These are phyloP conservation scores for Xylariaceae sp. DNA, from an alignment of 2,329 filamentous ascomycete species.

Conservation along the genomic window DNA sequence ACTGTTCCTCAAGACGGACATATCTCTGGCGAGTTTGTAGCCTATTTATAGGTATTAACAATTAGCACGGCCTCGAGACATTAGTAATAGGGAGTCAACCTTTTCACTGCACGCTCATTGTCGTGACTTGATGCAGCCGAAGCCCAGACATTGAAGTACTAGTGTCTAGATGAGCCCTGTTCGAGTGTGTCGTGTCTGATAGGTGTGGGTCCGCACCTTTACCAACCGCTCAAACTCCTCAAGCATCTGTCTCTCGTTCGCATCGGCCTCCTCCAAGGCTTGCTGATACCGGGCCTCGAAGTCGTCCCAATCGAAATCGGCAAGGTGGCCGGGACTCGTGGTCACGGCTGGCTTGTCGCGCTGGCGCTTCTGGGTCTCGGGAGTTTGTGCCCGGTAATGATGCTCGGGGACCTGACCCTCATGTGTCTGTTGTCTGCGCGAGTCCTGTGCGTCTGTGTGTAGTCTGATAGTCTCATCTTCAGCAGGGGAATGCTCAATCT, in stretches of 20 bases:
- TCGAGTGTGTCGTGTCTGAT: neutral
- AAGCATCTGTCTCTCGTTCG: constrained; percentile 62
- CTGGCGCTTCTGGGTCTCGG: constrained; percentile 38
- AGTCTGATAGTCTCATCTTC: constrained; percentile 25
- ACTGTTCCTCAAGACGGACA: constrained; percentile 71
- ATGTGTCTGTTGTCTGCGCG: constrained; percentile 18
- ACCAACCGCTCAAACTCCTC: constrained; percentile 67
- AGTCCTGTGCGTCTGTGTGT: constrained; percentile 9
- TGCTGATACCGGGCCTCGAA: constrained; percentile 68
- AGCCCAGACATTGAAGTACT: constrained; percentile 83
- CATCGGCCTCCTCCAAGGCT: constrained; percentile 61
- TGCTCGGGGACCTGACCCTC: constrained; percentile 20
- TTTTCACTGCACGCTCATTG: constrained; percentile 72
- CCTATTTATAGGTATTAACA: constrained; percentile 38
- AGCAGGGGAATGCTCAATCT: constrained; percentile 20
- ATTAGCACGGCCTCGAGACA: neutral
- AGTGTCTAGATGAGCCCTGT: constrained; percentile 1
- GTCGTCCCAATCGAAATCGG: constrained; percentile 72
- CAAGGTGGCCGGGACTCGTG: constrained; percentile 50
- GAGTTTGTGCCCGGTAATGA: constrained; percentile 27
- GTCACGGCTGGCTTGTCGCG: constrained; percentile 31
- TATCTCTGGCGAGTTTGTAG: constrained; percentile 76
- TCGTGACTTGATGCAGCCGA: constrained; percentile 69
- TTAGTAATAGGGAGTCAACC: constrained; percentile 52
- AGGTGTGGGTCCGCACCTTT: constrained; percentile 46